Evolutionary conservation across 2,329 filamentous ascomycete species (phyloP).

Genomic region (Didymella segeticola): DNA sequence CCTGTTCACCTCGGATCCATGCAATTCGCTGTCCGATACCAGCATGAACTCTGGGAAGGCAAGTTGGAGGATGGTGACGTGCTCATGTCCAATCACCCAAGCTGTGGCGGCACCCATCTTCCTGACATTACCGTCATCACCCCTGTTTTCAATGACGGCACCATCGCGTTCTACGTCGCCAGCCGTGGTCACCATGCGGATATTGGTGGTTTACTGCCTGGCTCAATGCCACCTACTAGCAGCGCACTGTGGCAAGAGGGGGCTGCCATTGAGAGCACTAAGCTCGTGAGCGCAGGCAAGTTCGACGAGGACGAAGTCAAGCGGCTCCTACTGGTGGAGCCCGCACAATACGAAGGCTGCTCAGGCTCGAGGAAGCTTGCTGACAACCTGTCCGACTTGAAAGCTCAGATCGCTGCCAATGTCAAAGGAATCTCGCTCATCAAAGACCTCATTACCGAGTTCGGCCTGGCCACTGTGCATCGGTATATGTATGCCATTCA

Average conservation of each 20-base stretch:
- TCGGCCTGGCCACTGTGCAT: constrained; percentile 43
- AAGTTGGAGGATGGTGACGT: constrained; percentile 51
- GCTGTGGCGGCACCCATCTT: constrained; percentile 51
- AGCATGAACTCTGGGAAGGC: constrained; percentile 45
- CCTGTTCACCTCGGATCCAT: constrained; percentile 6
- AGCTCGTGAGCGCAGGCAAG: constrained; percentile 34
- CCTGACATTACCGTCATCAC: constrained; percentile 54
- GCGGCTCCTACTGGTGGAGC: constrained; percentile 34
- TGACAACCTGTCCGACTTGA: constrained; percentile 45
- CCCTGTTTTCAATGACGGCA: constrained; percentile 63
- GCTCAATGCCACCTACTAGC: constrained; percentile 51
- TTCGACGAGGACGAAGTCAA: constrained; percentile 47
- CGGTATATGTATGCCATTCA: constrained; percentile 52
- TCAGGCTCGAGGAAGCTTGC: constrained; percentile 42
- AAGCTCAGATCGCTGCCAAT: constrained; percentile 44
- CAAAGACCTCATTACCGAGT: constrained; percentile 45
- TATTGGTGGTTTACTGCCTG: constrained; percentile 57
- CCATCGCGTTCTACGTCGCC: constrained; percentile 65
- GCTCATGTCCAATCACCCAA: constrained; percentile 51
- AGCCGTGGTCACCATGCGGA: constrained; percentile 49
- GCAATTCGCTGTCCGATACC: constrained; percentile 43
- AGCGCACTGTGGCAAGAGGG: constrained; percentile 56
- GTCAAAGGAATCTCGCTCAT: constrained; percentile 44
- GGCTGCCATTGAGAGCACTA: constrained; percentile 42
- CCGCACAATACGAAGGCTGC: constrained; percentile 49